Conservation (phyloP, 2,329 filamentous ascomycete genomes). For the Colletotrichum cereale region DNA sequence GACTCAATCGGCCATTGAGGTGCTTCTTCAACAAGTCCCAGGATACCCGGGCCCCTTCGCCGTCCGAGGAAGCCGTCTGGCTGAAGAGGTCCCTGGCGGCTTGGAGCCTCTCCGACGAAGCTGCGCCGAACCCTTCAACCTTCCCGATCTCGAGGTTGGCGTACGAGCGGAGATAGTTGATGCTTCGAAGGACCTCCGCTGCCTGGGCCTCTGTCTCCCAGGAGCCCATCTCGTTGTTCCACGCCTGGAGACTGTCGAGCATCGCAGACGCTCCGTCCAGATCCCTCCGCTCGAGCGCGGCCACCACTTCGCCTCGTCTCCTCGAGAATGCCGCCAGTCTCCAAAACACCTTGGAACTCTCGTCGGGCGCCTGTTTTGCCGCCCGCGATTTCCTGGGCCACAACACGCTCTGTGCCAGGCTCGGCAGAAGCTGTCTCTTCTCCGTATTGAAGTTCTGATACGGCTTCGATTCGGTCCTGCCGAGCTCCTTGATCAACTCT, state of each 20-base stretch:
- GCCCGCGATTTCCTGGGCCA: not conserved
- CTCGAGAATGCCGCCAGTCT: constrained; percentile 29
- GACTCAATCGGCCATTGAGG: not conserved
- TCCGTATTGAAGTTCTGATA: not conserved
- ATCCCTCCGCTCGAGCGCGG: constrained; percentile 11
- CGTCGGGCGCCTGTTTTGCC: not conserved
- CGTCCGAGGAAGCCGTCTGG: not conserved
- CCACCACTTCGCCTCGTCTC: constrained; percentile 18
- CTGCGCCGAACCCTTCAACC: not conserved
- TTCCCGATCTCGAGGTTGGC: constrained; percentile 6
- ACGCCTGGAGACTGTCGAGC: constrained; percentile 11
- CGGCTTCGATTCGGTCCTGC: not conserved
- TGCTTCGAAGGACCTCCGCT: constrained; percentile 17
- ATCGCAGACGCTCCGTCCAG: not conserved
- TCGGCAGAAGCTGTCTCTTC: not conserved
- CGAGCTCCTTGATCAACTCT: constrained; percentile 10
- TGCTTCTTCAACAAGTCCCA: constrained; percentile 8
- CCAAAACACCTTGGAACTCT: constrained; percentile 14
- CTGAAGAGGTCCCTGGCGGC: not conserved
- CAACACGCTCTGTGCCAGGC: not conserved
- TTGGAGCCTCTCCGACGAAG: not conserved
- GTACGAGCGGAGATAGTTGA: constrained; percentile 27
- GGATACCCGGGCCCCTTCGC: not conserved
- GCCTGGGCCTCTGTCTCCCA: constrained; percentile 12
- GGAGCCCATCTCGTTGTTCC: not conserved